These are phyloP conservation scores for Penicillium odoratum DNA, from an alignment of 495 filamentous ascomycete genomes.

Conservation along the genomic window DNA sequence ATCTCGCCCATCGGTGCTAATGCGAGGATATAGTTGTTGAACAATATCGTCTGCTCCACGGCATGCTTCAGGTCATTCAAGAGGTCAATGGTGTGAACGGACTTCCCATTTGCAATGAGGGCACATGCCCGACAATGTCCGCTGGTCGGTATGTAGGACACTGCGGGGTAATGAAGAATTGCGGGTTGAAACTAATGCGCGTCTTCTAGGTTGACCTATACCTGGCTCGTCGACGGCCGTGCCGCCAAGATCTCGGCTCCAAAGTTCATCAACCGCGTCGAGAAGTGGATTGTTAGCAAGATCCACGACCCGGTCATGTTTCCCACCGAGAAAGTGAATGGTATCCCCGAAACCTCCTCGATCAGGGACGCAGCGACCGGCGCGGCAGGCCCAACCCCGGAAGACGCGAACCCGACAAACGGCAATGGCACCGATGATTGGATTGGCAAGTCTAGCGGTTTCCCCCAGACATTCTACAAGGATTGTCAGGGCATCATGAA, in stretches of 20 bases:
- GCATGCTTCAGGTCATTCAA: constrained; percentile 79
- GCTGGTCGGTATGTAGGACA: constrained; percentile 72
- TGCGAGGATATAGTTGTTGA: constrained; percentile 66
- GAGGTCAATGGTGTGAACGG: constrained; percentile 71
- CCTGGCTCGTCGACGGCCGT: constrained; percentile 66
- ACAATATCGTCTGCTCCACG: constrained; percentile 82
- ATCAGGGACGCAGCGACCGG: constrained; percentile 61
- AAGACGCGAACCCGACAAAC: constrained; percentile 43
- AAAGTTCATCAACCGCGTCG: constrained; percentile 88
- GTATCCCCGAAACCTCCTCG: constrained; percentile 55
- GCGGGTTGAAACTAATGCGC: constrained; percentile 14
- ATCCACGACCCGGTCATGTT: constrained; percentile 84
- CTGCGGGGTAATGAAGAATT: constrained; percentile 11
- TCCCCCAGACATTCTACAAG: constrained; percentile 80
- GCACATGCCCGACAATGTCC: constrained; percentile 85
- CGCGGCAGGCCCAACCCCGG: constrained; percentile 48
- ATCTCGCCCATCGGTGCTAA: constrained; percentile 19
- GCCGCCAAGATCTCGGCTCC: constrained; percentile 68
- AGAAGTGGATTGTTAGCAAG: constrained; percentile 92
- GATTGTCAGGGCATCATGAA: constrained; percentile 90
- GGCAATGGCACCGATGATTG: constrained; percentile 59
- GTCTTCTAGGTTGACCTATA: constrained; percentile 74
- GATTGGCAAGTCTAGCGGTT: constrained; percentile 85
- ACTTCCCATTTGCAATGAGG: constrained; percentile 74
- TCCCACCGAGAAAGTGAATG: constrained; percentile 69